Evolutionary conservation across 176 grass and related monocot genomes (phyloP).

Genomic region (Puya raimondii): DNA sequence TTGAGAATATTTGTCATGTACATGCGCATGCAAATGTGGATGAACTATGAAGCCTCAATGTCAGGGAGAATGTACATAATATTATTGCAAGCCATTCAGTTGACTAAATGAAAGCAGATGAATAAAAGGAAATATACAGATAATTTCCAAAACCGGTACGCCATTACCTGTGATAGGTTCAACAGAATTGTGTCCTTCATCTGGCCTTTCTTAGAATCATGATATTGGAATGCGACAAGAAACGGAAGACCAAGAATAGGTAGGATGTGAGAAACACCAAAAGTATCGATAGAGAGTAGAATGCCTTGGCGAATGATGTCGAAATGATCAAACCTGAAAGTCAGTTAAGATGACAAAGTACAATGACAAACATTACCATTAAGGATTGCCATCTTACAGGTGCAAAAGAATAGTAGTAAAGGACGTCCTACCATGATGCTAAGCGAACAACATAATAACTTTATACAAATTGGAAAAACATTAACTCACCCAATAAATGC

Average conservation of each 20-base stretch:
- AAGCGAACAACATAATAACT: no score
- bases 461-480: neutral
- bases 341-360: slow-evolving; percentile 20
- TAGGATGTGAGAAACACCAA: slow-evolving; percentile 78
- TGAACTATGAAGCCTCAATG: no score
- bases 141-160: no score
- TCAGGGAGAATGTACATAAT: no score
- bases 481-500: slow-evolving; percentile 80
- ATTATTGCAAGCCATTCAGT: no score
- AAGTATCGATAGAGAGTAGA: slow-evolving; percentile 82
- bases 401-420: neutral
- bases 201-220: slow-evolving; percentile 31
- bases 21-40: no score
- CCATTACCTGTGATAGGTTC: slow-evolving; percentile 52
- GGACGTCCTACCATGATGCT: neutral
- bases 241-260: slow-evolving; percentile 84
- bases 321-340: slow-evolving; percentile 86
- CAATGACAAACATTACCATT: neutral
- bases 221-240: slow-evolving; percentile 37
- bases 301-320: slow-evolving; percentile 78
- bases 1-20: no score
- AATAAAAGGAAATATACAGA: no score
- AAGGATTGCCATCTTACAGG: no score
- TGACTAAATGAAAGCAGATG: no score
- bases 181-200: slow-evolving; percentile 26